These are phyloP conservation scores for Solanum dulcamara DNA, from an alignment of 257 asterid species.

Conservation along the genomic window DNA sequence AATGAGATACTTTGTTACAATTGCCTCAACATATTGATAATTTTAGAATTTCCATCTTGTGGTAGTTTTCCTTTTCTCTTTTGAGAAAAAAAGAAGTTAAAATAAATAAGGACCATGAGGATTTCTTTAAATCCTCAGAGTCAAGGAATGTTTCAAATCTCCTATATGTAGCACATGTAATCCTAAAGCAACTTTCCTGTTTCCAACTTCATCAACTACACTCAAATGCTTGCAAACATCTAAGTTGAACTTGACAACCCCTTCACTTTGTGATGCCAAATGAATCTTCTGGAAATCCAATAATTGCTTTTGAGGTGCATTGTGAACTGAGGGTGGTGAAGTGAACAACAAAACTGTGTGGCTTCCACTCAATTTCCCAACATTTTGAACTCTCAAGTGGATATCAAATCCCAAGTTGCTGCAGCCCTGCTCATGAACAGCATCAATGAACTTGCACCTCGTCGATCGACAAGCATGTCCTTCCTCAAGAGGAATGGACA, in stretches of 20 bases:
- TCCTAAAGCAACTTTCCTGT: constrained; percentile 37
- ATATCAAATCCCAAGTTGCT: constrained; percentile 18
- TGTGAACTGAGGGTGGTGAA: constrained; percentile 47
- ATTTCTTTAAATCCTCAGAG: constrained; percentile 26
- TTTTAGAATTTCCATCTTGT: not conserved
- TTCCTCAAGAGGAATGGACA: constrained; percentile 26
- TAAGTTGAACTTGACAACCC: constrained; percentile 22
- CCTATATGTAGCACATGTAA: constrained; percentile 46
- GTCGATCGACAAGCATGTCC: constrained; percentile 34
- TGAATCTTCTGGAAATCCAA: constrained; percentile 35
- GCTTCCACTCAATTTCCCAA: constrained; percentile 38
- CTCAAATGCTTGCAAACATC: constrained; percentile 52
- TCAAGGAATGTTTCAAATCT: constrained; percentile 36
- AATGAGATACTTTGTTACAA: constrained; percentile 1
- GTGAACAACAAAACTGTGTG: constrained; percentile 47
- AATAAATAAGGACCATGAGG: not conserved
- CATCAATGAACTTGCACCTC: constrained; percentile 27
- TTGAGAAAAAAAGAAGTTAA: not conserved
- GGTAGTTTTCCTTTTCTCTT: not conserved
- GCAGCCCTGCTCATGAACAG: constrained; percentile 13
- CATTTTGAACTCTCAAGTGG: constrained; percentile 35
- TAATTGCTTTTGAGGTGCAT: constrained; percentile 52
- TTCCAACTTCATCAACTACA: constrained; percentile 41
- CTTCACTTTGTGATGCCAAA: constrained; percentile 20
- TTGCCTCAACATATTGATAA: not conserved